Evolutionary conservation across 768 basidiomycete species (phyloP), one percentile per base, ranked within the genome.

Genomic region (Pleurotus citrinopileatus): DNA sequence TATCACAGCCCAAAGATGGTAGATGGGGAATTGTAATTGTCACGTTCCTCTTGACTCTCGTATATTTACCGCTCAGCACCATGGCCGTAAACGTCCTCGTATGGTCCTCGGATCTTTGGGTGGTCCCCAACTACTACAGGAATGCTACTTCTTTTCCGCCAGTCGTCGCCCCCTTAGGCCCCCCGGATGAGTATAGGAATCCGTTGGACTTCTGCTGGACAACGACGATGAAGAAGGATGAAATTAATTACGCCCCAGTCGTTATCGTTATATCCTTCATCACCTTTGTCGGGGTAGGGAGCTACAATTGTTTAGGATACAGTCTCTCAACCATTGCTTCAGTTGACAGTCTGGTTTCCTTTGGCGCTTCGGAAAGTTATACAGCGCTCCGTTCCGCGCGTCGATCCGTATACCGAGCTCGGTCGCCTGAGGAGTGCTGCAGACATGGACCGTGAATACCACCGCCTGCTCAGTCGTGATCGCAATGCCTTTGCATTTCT

Each of bases 51-150:
- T 69, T 89, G 38, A 84, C 85, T 7, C 70, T 84, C 40, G 73
- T 90, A 22, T 92, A 91, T 63, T 75, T 92, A 22, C 90, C 89
- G 2, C 73, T 92, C 45, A 87, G 86, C 58, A 89, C 87, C 12
- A 82, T 92, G 75, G 81, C 87, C 0, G 71, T 91, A 15, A 87
- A 87, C 59, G 87, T 87, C 26, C 70, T 91, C 13, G 79, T 87
- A 1, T 91, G 87, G 87, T 87, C 86, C 0, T 75, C 83, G 43
- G 90, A 91, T 69, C 77, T 87, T 17, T 91, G 87, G 88, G 75
- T 77, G 4, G 80, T 89, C 23, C 67, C 79, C 0, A 89, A 89
- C 63, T 86, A 87, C 3, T 89, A 89, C 60, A 67, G 68, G 42
- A 84, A 85, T 60, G 73, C 79, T 2, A 82, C 82, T 1, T 62